Conservation (phyloP, 2,329 filamentous ascomycete species). For the Chaetothyriales sp. region DNA sequence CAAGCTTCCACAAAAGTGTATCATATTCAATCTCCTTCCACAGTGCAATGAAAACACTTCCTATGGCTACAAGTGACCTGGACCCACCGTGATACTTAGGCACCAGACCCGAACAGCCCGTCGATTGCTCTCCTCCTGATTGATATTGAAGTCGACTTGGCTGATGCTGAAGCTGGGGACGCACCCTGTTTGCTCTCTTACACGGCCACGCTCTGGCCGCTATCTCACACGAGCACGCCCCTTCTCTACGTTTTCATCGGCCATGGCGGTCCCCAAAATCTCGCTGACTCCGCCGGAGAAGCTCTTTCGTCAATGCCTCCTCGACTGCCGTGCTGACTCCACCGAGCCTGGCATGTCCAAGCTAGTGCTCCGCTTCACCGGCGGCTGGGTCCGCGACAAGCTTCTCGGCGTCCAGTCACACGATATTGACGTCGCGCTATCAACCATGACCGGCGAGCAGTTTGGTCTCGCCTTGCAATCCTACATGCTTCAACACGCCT, state of each 20-base stretch:
- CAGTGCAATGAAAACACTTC: background rate
- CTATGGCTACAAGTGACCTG: background rate
- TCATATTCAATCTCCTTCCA: background rate
- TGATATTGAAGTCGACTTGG: background rate
- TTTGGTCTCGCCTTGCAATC: constrained; percentile 33
- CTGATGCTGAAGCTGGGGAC: background rate
- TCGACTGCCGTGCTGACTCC: constrained; percentile 16
- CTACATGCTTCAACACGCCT: constrained; percentile 27
- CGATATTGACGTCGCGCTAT: constrained; percentile 38
- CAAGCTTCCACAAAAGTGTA: too few species aligned
- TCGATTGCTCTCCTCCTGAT: background rate
- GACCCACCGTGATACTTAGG: background rate
- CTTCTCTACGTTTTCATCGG: background rate
- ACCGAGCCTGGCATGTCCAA: constrained; percentile 14
- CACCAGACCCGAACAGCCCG: background rate
- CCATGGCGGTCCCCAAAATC: background rate
- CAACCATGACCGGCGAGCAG: constrained; percentile 36
- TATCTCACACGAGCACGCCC: background rate
- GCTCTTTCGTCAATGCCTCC: constrained; percentile 17
- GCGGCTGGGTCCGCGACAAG: constrained; percentile 39
- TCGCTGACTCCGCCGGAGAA: constrained; percentile 14
- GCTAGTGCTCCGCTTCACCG: constrained; percentile 35
- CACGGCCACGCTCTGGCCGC: background rate
- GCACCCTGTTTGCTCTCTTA: background rate
- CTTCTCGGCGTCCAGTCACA: constrained; percentile 33